These are phyloP conservation scores for Dittrichia graveolens DNA, from an alignment of 129 eudicot species.

Conservation along the genomic window DNA sequence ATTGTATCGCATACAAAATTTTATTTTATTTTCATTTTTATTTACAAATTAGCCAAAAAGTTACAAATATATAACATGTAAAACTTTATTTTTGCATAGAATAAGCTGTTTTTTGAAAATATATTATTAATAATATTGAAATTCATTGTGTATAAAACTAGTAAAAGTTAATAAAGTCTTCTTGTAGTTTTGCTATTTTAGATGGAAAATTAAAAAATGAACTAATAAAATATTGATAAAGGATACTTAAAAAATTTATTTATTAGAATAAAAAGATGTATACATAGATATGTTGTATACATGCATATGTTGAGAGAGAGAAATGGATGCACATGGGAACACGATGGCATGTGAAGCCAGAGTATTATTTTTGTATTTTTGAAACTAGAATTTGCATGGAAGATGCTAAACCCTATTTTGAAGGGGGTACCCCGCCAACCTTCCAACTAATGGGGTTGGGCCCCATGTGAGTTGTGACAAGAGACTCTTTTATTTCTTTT, in stretches of 20 bases:
- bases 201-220: too few species aligned
- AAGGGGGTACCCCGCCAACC: conserved; percentile 52
- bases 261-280: not conserved
- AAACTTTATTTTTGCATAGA: too few species aligned
- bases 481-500: conserved; percentile 2
- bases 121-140: too few species aligned
- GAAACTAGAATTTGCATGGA: conserved; percentile 45
- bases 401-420: conserved; percentile 40
- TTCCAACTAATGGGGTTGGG: conserved; percentile 44
- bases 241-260: not conserved
- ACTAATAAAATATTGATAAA: too few species aligned
- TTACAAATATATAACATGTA: too few species aligned
- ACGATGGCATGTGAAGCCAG: conserved; percentile 57
- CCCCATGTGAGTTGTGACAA: conserved; percentile 52
- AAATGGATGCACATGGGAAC: conserved; percentile 49
- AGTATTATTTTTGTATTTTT: conserved; percentile 27
- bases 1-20: too few species aligned
- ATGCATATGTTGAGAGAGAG: conserved; percentile 25
- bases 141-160: too few species aligned
- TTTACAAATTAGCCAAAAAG: too few species aligned
- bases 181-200: too few species aligned
- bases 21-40: too few species aligned
- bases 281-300: conserved; percentile 2
- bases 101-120: too few species aligned
- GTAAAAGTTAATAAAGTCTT: too few species aligned